Conservation (phyloP, 1,284 basidiomycete genomes). For the Schizophyllum amplum region DNA sequence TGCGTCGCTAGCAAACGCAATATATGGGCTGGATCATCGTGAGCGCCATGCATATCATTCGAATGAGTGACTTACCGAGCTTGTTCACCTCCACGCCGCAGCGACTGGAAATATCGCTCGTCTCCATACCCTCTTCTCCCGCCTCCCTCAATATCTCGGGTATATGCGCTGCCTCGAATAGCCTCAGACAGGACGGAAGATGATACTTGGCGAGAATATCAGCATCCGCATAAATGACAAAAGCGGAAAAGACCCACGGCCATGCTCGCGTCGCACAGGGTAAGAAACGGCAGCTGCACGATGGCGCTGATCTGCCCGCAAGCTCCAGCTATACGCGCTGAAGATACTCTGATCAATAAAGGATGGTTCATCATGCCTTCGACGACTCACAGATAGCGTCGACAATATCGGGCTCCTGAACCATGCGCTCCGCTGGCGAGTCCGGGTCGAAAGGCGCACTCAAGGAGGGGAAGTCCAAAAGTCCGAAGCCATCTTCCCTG, state of each 20-base stretch:
- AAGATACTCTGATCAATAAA: background rate
- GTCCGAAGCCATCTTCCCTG: too few relatives aligned
- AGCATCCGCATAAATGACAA: slow-evolving; percentile 5
- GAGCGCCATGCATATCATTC: background rate
- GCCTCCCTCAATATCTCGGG: slow-evolving; percentile 59
- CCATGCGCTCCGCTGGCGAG: slow-evolving; percentile 43
- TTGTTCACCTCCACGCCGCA: slow-evolving; percentile 38
- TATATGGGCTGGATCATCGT: slow-evolving; percentile 40
- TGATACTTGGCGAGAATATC: slow-evolving; percentile 42
- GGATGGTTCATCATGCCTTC: too few relatives aligned
- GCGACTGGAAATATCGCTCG: slow-evolving; percentile 41
- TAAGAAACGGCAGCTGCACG: slow-evolving; percentile 58
- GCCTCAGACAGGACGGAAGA: slow-evolving; percentile 58
- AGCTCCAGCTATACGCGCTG: slow-evolving; percentile 53
- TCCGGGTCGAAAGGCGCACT: slow-evolving; percentile 38
- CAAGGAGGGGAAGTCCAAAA: slow-evolving; percentile 53
- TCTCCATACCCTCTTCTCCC: slow-evolving; percentile 47
- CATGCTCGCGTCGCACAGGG: slow-evolving; percentile 60
- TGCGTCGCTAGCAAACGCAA: slow-evolving; percentile 66
- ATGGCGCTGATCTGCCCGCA: slow-evolving; percentile 54
- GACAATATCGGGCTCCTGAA: slow-evolving; percentile 47
- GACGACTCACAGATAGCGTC: slow-evolving; percentile 31
- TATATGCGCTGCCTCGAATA: slow-evolving; percentile 58
- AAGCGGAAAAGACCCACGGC: slow-evolving; percentile 33
- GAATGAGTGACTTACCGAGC: slow-evolving; percentile 31